Evolutionary conservation across 495 filamentous ascomycete species (phyloP).

Genomic region (Annulohypoxylon moriforme): DNA sequence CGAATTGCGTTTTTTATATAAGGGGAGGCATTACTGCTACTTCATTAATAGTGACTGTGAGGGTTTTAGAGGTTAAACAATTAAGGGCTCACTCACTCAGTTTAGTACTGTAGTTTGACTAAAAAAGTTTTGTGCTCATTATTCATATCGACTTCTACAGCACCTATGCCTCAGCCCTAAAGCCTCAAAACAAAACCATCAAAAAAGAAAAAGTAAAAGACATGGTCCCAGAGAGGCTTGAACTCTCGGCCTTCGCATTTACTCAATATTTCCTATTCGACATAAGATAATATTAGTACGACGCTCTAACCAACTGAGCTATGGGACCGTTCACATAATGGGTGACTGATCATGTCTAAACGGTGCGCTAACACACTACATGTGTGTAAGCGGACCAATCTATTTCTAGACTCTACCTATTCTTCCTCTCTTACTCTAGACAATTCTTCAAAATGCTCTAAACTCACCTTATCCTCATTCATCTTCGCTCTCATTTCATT

Average conservation of each 20-base stretch:
- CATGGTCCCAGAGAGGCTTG: conserved; percentile 2
- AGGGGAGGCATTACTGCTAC: no score
- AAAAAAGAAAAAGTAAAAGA: neutral
- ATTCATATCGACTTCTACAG: no score
- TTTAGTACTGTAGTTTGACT: no score
- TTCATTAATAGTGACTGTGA: no score
- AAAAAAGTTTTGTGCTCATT: no score
- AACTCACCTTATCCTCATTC: neutral
- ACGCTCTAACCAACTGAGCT: conserved; percentile 4
- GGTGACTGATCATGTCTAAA: neutral
- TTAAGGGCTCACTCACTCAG: no score
- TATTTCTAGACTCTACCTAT: neutral
- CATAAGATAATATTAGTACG: neutral
- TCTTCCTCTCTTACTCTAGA: neutral
- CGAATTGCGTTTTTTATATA: neutral
- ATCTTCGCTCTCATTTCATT: neutral
- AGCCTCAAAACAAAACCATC: neutral
- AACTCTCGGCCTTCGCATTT: conserved; percentile 4
- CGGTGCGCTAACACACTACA: neutral
- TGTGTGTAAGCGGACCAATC: neutral
- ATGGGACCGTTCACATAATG: neutral
- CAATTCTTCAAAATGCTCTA: neutral
- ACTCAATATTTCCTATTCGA: neutral
- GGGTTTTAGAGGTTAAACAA: no score
- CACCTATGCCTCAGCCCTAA: no score